Conservation (phyloP, 1,139 yeast genomes). For the Geotrichum bryndzae region DNA sequence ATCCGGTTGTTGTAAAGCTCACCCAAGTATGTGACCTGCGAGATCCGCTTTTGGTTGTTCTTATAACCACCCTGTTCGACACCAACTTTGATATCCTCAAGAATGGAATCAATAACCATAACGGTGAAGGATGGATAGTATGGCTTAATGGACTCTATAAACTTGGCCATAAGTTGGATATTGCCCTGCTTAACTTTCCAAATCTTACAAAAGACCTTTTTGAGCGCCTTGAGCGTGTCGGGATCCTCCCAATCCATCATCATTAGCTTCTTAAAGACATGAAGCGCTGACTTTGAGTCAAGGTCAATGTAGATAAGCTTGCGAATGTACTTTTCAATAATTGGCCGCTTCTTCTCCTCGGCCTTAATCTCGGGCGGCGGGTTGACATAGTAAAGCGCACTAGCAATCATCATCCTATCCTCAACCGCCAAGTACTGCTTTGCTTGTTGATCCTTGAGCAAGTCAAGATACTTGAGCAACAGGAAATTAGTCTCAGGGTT, state of each 20-base stretch:
- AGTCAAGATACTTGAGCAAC: constrained; percentile 58
- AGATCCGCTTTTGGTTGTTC: constrained; percentile 53
- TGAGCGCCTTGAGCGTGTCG: constrained; percentile 40
- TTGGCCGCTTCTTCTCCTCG: constrained; percentile 28
- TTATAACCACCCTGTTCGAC: constrained; percentile 61
- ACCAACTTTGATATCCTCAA: constrained; percentile 61
- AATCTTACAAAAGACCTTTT: constrained; percentile 55
- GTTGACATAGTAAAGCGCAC: constrained; percentile 52
- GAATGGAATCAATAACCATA: constrained; percentile 53
- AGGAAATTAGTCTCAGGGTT: constrained; percentile 55
- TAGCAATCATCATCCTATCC: constrained; percentile 55
- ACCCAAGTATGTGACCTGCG: constrained; percentile 56
- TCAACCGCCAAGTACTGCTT: constrained; percentile 49
- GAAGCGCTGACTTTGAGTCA: constrained; percentile 35
- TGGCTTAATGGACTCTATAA: constrained; percentile 40
- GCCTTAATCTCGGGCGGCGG: constrained; percentile 39
- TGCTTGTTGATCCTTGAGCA: constrained; percentile 49
- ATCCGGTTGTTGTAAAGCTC: constrained; percentile 50
- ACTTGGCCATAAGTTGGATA: constrained; percentile 45
- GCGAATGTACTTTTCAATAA: constrained; percentile 33
- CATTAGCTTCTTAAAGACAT: constrained; percentile 40
- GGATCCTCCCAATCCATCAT: constrained; percentile 47
- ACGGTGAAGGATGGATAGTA: constrained; percentile 41
- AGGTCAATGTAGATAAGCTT: constrained; percentile 44
- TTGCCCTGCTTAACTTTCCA: constrained; percentile 57